Evolutionary conservation across 495 filamentous ascomycete species (phyloP), one percentile per base, ranked within the genome.

Genomic region (Rusavskia elegans): DNA sequence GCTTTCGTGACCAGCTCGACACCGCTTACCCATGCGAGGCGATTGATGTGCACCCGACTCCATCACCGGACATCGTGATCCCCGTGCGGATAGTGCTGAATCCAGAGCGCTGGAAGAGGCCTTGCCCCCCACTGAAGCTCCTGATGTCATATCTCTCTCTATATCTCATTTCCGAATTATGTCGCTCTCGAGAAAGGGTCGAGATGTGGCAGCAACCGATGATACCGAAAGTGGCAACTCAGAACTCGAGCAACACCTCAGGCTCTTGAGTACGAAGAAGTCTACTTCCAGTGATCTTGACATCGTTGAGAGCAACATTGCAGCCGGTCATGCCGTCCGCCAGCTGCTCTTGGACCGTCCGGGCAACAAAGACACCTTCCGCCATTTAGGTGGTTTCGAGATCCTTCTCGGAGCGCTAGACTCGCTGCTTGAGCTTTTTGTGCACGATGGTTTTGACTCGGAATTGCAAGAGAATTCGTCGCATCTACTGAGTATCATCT

Each of bases 331-430:
- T 44, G 30, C 41, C 20, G 55, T 82, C 42, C 75, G 77, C 48
- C 78, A 81, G 60, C 68, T 73, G 13, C 68, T 82, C 32, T 73
- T 80, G 50, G 77, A 80, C 27, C 66, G 63, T 51, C 64, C 68
- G 44, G 61, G 61, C 20, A 67, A 68, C 17, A 77, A 84, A 68
- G 89, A 95, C 68, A 78, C 81, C 48, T 96, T 98, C 66, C 83
- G 90, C 53, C 80, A 83, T 61, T 72, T 85, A 35, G 71, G 76
- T 53, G 92, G 92, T 56, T 96, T 96, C 63, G 77, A 89, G 54
- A 71, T 71, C 27, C 63, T 95, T 29, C 52, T 82, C 82, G 5
- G 79, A 82, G 51, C 80, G 80, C 54, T 94, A 13, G 25, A 54
- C 19, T 7, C 20, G 5, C 29, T 57, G 4, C n/a, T 45, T 17